These are phyloP conservation scores for Pyracantha coccinea DNA, from an alignment of 331 rosid species.

Conservation along the genomic window DNA sequence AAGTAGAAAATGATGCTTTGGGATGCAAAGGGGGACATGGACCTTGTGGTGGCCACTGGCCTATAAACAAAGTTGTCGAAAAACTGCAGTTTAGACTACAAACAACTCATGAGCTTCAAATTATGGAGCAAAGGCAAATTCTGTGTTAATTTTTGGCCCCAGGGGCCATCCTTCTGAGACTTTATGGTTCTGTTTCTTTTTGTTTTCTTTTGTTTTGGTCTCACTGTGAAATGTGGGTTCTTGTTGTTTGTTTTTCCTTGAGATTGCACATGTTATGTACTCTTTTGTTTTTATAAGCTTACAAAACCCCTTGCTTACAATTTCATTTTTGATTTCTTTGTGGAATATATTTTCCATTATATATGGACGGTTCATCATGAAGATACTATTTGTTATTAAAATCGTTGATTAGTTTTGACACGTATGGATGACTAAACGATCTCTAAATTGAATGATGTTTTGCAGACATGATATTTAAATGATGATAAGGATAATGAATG, in stretches of 20 bases:
- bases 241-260: neutral
- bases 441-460: too few species aligned
- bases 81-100: neutral
- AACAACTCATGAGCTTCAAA: conserved; percentile 18
- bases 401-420: too few species aligned
- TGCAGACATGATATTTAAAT: too few species aligned
- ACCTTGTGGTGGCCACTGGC: neutral
- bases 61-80: neutral
- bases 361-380: too few species aligned
- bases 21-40: conserved; percentile 7
- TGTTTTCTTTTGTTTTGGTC: neutral
- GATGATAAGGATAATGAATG: too few species aligned
- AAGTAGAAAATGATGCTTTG: neutral
- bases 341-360: too few species aligned
- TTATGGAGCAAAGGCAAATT: neutral
- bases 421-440: too few species aligned
- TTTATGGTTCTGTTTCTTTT: neutral
- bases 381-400: too few species aligned
- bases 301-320: too few species aligned
- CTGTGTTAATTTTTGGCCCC: neutral
- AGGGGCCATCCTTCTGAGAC: neutral
- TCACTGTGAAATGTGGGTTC: neutral
- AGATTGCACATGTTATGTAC: neutral
- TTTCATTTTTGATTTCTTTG: too few species aligned
- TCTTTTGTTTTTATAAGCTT: too few species aligned